These are phyloP conservation scores for Amylocarpus encephaloides DNA, from an alignment of 2,329 filamentous ascomycete species.

Conservation along the genomic window DNA sequence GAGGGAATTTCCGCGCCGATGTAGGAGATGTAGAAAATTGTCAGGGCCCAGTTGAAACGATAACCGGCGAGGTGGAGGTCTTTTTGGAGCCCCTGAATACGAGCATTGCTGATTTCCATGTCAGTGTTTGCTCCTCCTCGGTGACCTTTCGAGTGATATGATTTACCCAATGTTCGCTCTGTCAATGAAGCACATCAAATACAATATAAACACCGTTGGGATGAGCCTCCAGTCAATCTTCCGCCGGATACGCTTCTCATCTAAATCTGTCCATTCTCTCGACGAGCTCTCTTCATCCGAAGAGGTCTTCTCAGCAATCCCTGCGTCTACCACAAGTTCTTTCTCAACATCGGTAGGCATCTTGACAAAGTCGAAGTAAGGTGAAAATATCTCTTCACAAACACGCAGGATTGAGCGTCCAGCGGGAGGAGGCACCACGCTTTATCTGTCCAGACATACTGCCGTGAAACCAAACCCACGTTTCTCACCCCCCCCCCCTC, in stretches of 20 bases:
- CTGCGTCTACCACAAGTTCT: neutral
- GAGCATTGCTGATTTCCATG: conserved; percentile 47
- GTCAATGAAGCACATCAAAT: conserved; percentile 18
- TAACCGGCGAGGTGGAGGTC: conserved; percentile 45
- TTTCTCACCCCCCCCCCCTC: neutral
- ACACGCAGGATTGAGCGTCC: neutral
- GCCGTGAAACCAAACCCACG: neutral
- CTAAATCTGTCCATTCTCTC: conserved; percentile 11
- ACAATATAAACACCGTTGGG: conserved; percentile 12
- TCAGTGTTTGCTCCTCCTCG: neutral
- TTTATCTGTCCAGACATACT: neutral
- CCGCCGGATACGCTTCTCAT: conserved; percentile 12
- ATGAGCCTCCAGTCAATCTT: conserved; percentile 13
- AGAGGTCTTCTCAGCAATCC: conserved; percentile 6
- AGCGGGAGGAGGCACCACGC: neutral
- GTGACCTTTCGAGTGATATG: neutral
- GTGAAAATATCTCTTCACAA: neutral
- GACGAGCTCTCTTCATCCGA: conserved; percentile 8
- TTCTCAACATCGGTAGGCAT: conserved; percentile 7
- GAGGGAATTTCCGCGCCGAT: conserved; percentile 52
- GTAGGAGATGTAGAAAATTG: conserved; percentile 57
- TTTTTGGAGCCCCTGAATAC: conserved; percentile 54
- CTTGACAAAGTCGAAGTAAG: neutral
- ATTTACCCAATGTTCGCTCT: conserved; percentile 9
- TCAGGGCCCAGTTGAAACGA: conserved; percentile 54